Evolutionary conservation across 2,329 filamentous ascomycete species (phyloP), one percentile per base, ranked within the genome.

Genomic region (Fusarium sp.): DNA sequence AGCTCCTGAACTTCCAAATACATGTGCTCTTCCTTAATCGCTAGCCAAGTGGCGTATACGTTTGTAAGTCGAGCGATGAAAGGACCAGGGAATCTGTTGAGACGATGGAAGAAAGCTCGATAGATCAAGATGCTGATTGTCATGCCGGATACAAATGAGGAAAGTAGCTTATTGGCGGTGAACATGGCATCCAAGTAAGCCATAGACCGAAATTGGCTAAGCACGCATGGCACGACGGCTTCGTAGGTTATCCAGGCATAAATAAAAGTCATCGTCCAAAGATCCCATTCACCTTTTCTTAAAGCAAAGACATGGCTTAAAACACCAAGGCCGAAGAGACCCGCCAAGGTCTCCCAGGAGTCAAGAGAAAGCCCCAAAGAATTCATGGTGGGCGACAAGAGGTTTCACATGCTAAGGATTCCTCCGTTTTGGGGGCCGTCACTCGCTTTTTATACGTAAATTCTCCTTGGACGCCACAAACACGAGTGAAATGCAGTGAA

Each of bases 211-310:
- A 52, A 15, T 2, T 55, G 62, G 8, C 24, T 22, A 8, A 67
- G 30, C 5, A 41, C 13, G 13, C 30, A 18, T 24, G 62, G 43
- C 10, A 53, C 12, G 2, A 47, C 34, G 3, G 41, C n/a, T 27
- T 48, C 56, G 4, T 43, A 57, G 1, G 27, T 18, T 15, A 15
- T n/a, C 56, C 45, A 55, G 7, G 15, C 6, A 10, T 32, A 59
- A 7, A 68, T 25, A 0, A 62, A 46, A 8, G 6, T 52, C 10
- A 54, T 57, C 0, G 63, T 24, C 43, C 45, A 65, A 3, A 54
- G 30, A 7, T 71, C 62, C 68, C 68, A 71, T 43, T 71, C 68
- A 2, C 68, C 68, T 5, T 65, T 45, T 1, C 68, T 52, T 1
- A 71, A 10, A 5, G 48, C 7, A 16, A 27, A 20, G 2, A 56